phyloP scores from a whole-genome alignment of 192 early-diverging fungal species.

The Coemansia sp. region DNA sequence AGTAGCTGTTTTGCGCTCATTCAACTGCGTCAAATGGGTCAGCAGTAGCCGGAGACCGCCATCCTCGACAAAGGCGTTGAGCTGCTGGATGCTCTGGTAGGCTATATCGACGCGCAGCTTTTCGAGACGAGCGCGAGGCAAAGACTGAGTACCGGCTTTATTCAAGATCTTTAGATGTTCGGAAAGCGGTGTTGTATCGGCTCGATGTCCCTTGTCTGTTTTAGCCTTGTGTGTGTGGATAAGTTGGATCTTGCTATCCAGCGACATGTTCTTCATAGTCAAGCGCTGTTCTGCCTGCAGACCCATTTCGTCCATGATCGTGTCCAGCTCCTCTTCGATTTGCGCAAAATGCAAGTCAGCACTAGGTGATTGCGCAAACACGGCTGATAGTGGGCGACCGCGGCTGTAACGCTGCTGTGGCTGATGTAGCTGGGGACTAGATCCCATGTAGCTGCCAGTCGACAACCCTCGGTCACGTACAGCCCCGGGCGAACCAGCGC shows the following conservation, averaged over 20 bases:
- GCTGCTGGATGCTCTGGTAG: constrained; percentile 52
- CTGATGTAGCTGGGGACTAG: constrained; percentile 7
- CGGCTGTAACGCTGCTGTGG: constrained; percentile 13
- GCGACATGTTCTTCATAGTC: constrained; percentile 44
- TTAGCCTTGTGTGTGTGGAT: constrained; percentile 48
- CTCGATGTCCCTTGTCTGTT: not conserved
- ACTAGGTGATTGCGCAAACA: constrained; percentile 20
- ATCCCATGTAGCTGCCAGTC: constrained; percentile 16
- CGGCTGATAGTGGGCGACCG: constrained; percentile 26
- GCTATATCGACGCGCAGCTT: constrained; percentile 48
- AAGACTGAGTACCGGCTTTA: constrained; percentile 43
- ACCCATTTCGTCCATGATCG: constrained; percentile 53
- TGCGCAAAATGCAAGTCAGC: constrained; percentile 42
- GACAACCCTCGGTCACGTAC: constrained; percentile 18
- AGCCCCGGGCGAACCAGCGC: constrained; percentile 4
- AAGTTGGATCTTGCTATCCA: constrained; percentile 48
- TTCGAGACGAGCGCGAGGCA: constrained; percentile 48
- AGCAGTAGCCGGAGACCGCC: constrained; percentile 48
- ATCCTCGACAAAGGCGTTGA: constrained; percentile 40
- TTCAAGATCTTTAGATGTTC: constrained; percentile 48
- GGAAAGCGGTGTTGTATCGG: constrained; percentile 30
- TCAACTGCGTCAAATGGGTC: constrained; percentile 43
- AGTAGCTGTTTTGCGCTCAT: constrained; percentile 26
- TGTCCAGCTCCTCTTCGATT: constrained; percentile 53
- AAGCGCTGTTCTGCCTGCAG: constrained; percentile 42